phyloP scores from a whole-genome alignment of 2,329 filamentous ascomycete species.

The Penicillium griseofulvum region DNA sequence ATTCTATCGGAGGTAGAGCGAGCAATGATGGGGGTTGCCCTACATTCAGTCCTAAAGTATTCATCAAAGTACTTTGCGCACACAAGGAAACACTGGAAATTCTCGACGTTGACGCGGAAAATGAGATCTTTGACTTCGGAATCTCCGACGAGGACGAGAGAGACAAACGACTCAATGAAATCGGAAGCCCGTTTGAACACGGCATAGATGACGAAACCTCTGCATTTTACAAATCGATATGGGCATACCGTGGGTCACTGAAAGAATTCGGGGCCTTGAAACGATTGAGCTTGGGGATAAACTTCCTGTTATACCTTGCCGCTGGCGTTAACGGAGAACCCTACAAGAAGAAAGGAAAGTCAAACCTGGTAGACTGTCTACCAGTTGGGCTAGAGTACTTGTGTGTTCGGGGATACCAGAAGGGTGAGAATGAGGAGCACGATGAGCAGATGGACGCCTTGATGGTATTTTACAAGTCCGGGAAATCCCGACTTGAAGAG shows the following conservation, averaged over 20 bases:
- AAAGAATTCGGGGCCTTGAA: constrained; percentile 19
- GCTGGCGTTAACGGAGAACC: background rate
- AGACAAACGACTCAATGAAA: background rate
- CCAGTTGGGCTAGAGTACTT: constrained; percentile 18
- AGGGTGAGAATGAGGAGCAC: constrained; percentile 1
- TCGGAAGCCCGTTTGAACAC: background rate
- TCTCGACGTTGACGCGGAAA: constrained; percentile 17
- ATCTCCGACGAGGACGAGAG: background rate
- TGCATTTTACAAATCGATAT: background rate
- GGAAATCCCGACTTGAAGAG: constrained; percentile 6
- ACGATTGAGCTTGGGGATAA: constrained; percentile 16
- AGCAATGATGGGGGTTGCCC: background rate
- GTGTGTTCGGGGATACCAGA: constrained; percentile 18
- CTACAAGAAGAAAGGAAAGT: background rate
- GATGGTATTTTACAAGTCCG: background rate
- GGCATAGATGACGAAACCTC: background rate
- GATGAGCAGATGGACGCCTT: constrained; percentile 14
- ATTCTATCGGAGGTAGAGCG: constrained; percentile 17
- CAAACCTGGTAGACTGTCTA: constrained; percentile 1
- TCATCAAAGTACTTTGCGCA: constrained; percentile 14
- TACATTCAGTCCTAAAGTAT: constrained; percentile 14
- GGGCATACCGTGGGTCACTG: constrained; percentile 13
- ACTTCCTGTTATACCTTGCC: constrained; percentile 17
- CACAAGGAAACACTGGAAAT: constrained; percentile 21
- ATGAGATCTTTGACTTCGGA: background rate